A percentile compares a stretch with the other conserved stretches of the same genome.
Evolutionary conservation across 1,139 yeast species (phyloP).

Genomic region (Kodamaea fungicola): DNA sequence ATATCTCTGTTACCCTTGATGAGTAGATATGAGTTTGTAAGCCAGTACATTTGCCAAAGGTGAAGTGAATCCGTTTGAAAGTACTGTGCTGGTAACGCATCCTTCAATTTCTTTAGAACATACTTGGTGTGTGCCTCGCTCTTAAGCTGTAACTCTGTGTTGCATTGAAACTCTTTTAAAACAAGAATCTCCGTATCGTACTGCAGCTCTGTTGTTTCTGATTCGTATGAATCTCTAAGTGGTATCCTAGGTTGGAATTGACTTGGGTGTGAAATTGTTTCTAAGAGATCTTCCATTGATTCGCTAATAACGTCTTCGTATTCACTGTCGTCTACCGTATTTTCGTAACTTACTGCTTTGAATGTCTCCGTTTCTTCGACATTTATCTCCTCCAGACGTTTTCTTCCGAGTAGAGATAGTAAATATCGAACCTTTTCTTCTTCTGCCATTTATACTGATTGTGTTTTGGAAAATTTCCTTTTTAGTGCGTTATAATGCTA

Average conservation of each 20-base stretch:
- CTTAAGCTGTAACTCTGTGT: slow-evolving; percentile 8
- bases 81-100: slow-evolving; percentile 48
- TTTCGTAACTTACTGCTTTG: not conserved
- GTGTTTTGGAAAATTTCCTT: no score
- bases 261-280: not conserved
- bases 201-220: slow-evolving; percentile 12
- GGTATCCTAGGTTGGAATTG: not conserved
- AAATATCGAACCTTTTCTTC: slow-evolving; percentile 12
- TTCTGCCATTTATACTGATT: not conserved
- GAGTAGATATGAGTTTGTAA: slow-evolving; percentile 47
- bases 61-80: slow-evolving; percentile 76
- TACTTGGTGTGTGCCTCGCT: slow-evolving; percentile 15
- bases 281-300: slow-evolving; percentile 2
- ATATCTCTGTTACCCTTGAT: slow-evolving; percentile 4
- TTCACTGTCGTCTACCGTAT: slow-evolving; percentile 7
- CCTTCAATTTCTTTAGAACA: slow-evolving; percentile 28
- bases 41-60: slow-evolving; percentile 91
- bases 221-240: slow-evolving; percentile 10
- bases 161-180: slow-evolving; percentile 9
- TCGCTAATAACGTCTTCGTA: slow-evolving; percentile 11
- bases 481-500: no score
- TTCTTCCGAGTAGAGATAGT: slow-evolving; percentile 12
- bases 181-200: slow-evolving; percentile 12
- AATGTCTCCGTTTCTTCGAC: not conserved
- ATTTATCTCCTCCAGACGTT: slow-evolving; percentile 1